These are phyloP conservation scores for Protomyces inundatus DNA, from an alignment of 1,139 yeast species.

Conservation along the genomic window DNA sequence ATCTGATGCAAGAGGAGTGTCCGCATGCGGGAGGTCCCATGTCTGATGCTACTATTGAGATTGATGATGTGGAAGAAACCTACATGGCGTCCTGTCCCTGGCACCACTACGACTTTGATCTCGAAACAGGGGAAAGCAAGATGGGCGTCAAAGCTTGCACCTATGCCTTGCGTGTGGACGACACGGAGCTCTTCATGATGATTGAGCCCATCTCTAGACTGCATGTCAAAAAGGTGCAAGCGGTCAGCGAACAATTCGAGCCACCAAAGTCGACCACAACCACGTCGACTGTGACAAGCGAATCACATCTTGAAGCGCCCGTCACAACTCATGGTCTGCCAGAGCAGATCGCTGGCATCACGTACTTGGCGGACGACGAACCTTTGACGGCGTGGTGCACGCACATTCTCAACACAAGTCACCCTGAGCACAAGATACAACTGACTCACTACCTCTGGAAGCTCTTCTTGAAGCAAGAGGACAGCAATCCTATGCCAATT, in stretches of 20 bases:
- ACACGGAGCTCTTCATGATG: background rate
- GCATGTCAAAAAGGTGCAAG: background rate
- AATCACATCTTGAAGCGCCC: background rate
- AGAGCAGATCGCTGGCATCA: background rate
- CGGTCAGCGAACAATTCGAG: conserved; percentile 8
- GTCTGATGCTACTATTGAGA: conserved; percentile 10
- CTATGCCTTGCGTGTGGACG: background rate
- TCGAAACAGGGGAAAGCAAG: conserved; percentile 10
- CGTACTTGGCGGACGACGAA: background rate
- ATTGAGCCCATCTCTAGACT: background rate
- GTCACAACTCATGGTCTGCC: background rate
- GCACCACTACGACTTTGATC: conserved; percentile 17
- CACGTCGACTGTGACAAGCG: background rate
- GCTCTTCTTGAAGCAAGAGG: background rate
- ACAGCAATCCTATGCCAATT: background rate
- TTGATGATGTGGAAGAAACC: conserved; percentile 14
- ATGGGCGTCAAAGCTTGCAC: conserved; percentile 20
- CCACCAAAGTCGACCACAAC: background rate
- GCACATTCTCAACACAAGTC: conserved; percentile 1
- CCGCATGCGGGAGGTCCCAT: conserved; percentile 23
- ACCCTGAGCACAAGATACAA: conserved; percentile 12
- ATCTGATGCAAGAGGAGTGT: conserved; percentile 20
- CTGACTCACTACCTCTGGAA: conserved; percentile 9
- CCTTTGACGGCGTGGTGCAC: conserved; percentile 6
- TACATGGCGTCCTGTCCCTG: conserved; percentile 23